phyloP scores from a whole-genome alignment of 2,329 filamentous ascomycete species.

The Fusarium caatingaense region DNA sequence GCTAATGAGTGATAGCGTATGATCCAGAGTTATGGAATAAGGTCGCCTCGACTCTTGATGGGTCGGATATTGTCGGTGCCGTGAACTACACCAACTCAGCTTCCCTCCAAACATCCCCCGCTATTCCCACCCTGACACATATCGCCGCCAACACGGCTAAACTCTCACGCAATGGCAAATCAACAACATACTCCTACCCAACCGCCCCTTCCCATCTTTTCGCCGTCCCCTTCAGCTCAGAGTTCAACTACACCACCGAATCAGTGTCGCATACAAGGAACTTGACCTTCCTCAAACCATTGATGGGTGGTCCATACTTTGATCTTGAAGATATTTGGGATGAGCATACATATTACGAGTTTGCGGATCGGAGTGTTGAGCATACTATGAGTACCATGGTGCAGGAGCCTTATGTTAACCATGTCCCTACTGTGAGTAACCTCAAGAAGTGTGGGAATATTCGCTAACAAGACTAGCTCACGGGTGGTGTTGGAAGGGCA shows the following conservation, averaged over 20 bases:
- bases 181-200: conserved; percentile 56
- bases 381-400: conserved; percentile 87
- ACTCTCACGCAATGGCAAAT: not conserved
- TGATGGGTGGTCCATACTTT: conserved; percentile 73
- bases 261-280: conserved; percentile 74
- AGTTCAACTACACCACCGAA: conserved; percentile 65
- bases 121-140: conserved; percentile 35
- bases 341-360: conserved; percentile 79
- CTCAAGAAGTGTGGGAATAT: too few relatives aligned
- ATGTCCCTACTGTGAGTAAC: conserved; percentile 76
- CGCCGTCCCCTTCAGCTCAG: conserved; percentile 59
- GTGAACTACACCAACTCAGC: conserved; percentile 38
- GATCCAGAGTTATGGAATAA: conserved; percentile 41
- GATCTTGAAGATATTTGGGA: conserved; percentile 84
- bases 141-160: conserved; percentile 21
- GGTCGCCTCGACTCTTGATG: not conserved
- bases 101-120: not conserved
- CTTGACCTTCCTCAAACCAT: conserved; percentile 72
- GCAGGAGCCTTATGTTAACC: conserved; percentile 81
- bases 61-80: not conserved
- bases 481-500: conserved; percentile 75
- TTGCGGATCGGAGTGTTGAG: conserved; percentile 73
- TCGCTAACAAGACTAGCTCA: too few relatives aligned
- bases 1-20: conserved; percentile 7
- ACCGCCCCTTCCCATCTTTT: conserved; percentile 54